phyloP scores from a whole-genome alignment of 257 asterid genomes.

The Ajuga chamaepitys region DNA sequence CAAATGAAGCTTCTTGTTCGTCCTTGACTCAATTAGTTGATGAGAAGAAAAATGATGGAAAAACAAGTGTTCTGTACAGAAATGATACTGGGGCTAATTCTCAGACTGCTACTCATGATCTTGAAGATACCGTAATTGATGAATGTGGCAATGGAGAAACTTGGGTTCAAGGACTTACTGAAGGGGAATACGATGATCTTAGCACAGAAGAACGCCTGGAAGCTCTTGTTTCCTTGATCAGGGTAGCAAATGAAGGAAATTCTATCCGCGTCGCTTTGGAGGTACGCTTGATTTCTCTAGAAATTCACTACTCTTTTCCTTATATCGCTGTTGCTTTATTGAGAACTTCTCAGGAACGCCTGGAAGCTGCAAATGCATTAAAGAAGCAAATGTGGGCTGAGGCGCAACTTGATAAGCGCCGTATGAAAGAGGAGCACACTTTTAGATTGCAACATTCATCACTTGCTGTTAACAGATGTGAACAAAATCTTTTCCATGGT shows the following conservation, averaged over 20 bases:
- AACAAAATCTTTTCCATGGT: slow-evolving; percentile 16
- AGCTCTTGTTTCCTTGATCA: slow-evolving; percentile 71
- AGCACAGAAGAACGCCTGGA: slow-evolving; percentile 75
- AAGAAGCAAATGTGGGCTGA: slow-evolving; percentile 98
- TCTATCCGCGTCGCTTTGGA: slow-evolving; percentile 63
- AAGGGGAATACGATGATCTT: slow-evolving; percentile 72
- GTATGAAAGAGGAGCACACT: slow-evolving; percentile 60
- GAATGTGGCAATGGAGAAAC: slow-evolving; percentile 47
- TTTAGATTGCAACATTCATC: slow-evolving; percentile 35
- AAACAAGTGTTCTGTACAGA: slow-evolving; percentile 20
- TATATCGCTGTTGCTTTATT: slow-evolving; percentile 12
- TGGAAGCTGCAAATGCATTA: slow-evolving; percentile 90
- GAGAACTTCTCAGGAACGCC: slow-evolving; percentile 62
- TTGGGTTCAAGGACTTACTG: slow-evolving; percentile 87
- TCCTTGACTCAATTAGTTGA: slow-evolving; percentile 23
- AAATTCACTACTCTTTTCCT: not conserved
- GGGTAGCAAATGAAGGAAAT: slow-evolving; percentile 83
- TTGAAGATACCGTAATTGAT: slow-evolving; percentile 40
- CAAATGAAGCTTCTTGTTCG: slow-evolving; percentile 26
- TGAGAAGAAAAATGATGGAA: slow-evolving; percentile 27
- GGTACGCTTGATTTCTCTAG: slow-evolving; percentile 34
- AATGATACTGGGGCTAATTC: slow-evolving; percentile 11
- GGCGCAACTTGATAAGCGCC: slow-evolving; percentile 88
- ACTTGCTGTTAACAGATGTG: slow-evolving; percentile 24
- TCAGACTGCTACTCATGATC: slow-evolving; percentile 15